These are phyloP conservation scores for Candida tetrigidarum DNA, from an alignment of 1,139 yeast genomes.

Conservation along the genomic window DNA sequence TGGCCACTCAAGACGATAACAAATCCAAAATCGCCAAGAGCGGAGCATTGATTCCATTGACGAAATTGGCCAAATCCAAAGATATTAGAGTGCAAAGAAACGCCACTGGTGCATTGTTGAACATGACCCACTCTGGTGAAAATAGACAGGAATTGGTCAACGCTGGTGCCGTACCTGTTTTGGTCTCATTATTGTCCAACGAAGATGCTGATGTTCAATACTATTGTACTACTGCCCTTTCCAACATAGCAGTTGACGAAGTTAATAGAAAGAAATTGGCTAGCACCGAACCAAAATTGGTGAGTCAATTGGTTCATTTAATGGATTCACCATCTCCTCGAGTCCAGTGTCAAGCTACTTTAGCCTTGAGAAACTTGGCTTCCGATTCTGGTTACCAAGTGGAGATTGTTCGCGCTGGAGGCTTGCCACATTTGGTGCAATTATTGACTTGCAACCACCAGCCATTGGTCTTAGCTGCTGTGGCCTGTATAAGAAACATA, in stretches of 20 bases:
- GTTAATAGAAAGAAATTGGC: constrained; percentile 85
- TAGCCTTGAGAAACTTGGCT: constrained; percentile 93
- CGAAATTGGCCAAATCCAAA: constrained; percentile 90
- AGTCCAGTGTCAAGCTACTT: constrained; percentile 97
- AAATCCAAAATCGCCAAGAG: constrained; percentile 94
- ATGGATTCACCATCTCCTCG: constrained; percentile 95
- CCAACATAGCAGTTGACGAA: constrained; percentile 97
- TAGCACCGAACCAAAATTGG: constrained; percentile 93
- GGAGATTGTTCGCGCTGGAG: constrained; percentile 95
- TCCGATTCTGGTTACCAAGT: constrained; percentile 93
- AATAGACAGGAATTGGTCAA: constrained; percentile 95
- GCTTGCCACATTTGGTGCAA: constrained; percentile 88
- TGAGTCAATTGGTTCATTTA: constrained; percentile 80
- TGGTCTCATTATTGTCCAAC: constrained; percentile 85
- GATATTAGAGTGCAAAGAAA: constrained; percentile 97
- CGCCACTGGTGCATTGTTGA: constrained; percentile 96
- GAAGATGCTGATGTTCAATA: constrained; percentile 97
- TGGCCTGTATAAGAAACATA: constrained; percentile 96
- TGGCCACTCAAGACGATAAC: constrained; percentile 98
- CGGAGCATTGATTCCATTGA: constrained; percentile 95
- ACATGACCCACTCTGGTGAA: constrained; percentile 98
- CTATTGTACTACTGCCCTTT: constrained; percentile 96
- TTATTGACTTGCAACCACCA: constrained; percentile 88
- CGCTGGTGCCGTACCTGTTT: constrained; percentile 98
- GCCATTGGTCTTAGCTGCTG: constrained; percentile 93